phyloP scores from a whole-genome alignment of 2,329 filamentous ascomycete species.

The Onygenales sp. region DNA sequence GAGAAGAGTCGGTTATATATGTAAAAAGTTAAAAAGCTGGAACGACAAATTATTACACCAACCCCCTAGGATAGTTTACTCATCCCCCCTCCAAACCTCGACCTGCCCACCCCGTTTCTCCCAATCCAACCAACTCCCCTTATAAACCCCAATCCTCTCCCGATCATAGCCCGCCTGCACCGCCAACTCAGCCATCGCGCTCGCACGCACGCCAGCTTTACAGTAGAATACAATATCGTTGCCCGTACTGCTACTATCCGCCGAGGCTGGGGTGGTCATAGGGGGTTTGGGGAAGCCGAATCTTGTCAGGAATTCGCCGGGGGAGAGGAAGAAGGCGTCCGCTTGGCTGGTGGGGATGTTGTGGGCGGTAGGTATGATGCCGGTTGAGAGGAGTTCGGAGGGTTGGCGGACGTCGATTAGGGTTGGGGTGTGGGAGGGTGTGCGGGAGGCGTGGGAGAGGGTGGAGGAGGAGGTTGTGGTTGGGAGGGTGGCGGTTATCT shows the following conservation, averaged over 20 bases:
- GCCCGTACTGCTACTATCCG: background rate
- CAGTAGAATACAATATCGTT: conserved; percentile 75
- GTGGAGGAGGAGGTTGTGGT: conserved; percentile 19
- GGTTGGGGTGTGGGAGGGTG: conserved; percentile 22
- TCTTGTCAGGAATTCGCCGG: conserved; percentile 71
- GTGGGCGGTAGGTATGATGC: conserved; percentile 65
- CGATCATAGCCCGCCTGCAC: conserved; percentile 63
- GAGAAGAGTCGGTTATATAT: too few species aligned
- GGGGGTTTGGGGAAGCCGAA: conserved; percentile 67
- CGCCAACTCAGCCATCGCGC: conserved; percentile 68
- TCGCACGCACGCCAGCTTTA: conserved; percentile 77
- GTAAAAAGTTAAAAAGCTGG: too few species aligned
- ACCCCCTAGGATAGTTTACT: conserved; percentile 7
- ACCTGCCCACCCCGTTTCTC: conserved; percentile 57
- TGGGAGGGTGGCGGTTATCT: conserved; percentile 29
- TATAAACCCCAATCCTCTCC: conserved; percentile 47
- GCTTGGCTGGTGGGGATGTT: conserved; percentile 76
- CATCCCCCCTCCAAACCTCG: conserved; percentile 34
- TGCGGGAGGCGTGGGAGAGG: conserved; percentile 24
- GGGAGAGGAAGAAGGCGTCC: conserved; percentile 66
- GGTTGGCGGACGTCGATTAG: conserved; percentile 41
- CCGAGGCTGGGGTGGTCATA: conserved; percentile 28
- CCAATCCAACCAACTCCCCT: conserved; percentile 64
- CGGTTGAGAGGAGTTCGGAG: conserved; percentile 33
- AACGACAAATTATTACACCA: too few species aligned